Evolutionary conservation across 441 rosid genomes (phyloP).

Genomic region (Erodium texanum): DNA sequence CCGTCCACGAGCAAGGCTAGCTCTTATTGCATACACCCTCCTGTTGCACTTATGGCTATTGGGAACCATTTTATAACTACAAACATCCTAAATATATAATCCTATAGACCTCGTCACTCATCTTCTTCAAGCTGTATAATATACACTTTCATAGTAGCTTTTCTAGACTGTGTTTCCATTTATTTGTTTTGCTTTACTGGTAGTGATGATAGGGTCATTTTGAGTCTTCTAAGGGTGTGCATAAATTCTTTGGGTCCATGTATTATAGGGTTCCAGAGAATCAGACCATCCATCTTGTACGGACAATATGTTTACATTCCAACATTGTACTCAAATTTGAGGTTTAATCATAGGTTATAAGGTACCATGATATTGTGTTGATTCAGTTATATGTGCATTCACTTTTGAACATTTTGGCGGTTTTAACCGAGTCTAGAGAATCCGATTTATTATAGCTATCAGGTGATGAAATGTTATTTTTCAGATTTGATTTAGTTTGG

Average conservation of each 20-base stretch:
- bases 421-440: not conserved
- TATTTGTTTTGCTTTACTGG: not conserved
- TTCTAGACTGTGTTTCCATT: not conserved
- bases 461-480: too few relatives aligned
- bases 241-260: conserved; percentile 30
- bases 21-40: conserved; percentile 58
- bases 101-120: conserved; percentile 8
- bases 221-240: conserved; percentile 8
- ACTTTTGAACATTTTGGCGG: not conserved
- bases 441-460: not conserved
- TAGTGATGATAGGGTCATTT: not conserved
- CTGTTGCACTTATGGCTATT: conserved; percentile 72
- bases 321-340: not conserved
- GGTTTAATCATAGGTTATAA: not conserved
- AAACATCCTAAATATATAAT: too few relatives aligned
- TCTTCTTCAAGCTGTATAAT: conserved; percentile 29
- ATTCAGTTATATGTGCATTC: not conserved
- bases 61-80: conserved; percentile 51
- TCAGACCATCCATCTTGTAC: conserved; percentile 9
- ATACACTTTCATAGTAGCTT: conserved; percentile 3
- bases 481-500: too few relatives aligned
- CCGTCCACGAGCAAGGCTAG: conserved; percentile 76
- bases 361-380: not conserved
- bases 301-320: not conserved
- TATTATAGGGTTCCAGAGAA: conserved; percentile 37